These are phyloP conservation scores for Flaveria bidentis DNA, from an alignment of 129 eudicot species.

Conservation along the genomic window DNA sequence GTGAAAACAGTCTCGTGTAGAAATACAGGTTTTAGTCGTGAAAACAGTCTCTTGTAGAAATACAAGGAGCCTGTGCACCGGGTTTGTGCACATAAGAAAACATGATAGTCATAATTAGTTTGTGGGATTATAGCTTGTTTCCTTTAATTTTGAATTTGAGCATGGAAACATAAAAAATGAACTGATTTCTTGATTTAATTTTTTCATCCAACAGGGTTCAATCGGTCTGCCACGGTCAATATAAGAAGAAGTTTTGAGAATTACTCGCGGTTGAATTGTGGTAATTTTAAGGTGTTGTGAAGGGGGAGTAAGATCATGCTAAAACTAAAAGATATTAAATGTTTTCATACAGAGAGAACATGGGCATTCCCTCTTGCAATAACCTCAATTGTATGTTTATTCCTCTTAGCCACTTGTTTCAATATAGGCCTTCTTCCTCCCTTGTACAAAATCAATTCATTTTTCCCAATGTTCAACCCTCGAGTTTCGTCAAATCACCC, in stretches of 20 bases:
- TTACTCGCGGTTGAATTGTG: conserved; percentile 15
- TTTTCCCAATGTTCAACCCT: conserved; percentile 54
- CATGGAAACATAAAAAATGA: conserved; percentile 19
- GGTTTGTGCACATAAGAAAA: neutral
- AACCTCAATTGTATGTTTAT: conserved; percentile 60
- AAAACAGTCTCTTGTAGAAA: no score
- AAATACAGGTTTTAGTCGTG: no score
- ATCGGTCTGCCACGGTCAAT: conserved; percentile 8
- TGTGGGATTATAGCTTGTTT: neutral
- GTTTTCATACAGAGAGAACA: conserved; percentile 59
- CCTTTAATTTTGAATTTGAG: neutral
- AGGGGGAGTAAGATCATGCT: conserved; percentile 41
- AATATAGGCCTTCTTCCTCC: conserved; percentile 82
- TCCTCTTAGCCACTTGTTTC: conserved; percentile 72
- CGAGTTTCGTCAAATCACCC: conserved; percentile 47
- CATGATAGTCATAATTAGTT: neutral
- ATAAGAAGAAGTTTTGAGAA: conserved; percentile 22
- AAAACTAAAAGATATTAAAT: conserved; percentile 46
- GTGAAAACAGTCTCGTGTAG: no score
- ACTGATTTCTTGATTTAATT: neutral
- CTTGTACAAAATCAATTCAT: conserved; percentile 53
- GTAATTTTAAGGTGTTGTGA: conserved; percentile 1
- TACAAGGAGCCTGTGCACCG: no score
- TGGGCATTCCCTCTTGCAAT: conserved; percentile 87
- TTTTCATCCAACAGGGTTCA: conserved; percentile 18